Evolutionary conservation across 768 basidiomycete species (phyloP), one percentile per base, ranked within the genome.

Genomic region (Neoboletus subvelutipes): DNA sequence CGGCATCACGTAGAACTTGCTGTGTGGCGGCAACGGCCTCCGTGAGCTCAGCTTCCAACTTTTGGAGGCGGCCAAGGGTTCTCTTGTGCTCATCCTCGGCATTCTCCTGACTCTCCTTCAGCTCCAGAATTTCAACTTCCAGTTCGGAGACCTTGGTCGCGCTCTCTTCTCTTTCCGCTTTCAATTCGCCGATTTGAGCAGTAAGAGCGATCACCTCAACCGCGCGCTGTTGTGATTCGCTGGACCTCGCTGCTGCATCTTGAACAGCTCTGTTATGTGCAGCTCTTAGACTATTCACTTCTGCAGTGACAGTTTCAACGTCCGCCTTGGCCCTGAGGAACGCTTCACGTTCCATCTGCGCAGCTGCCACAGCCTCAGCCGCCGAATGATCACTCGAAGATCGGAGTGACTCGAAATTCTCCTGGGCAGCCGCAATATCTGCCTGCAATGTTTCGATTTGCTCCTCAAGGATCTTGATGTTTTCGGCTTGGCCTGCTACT

Each of bases 61-160:
- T 60, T 57, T 80, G 78, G 31, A 88, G 73, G 45, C 73, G 80
- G 12, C 73, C 69, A 39, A 79, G 64, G 12, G 78, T 69, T 57
- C 75, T 74, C 45, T 73, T 75, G 49, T 79, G 82, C 31, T 79
- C 79, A 54, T 90, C 90, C 63, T 88, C 85, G 7, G 79, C 74
- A 20, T 71, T 71, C 62, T 92, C 91, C 58, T 83, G 82, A 41
- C 76, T 76, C 67, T 94, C 91, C 69, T 80, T 89, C 57, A 87
- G 65, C 72, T 93, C 91, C 55, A 92, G 71, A 41, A 92, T 79
- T 67, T 93, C 90, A 49, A 94, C 75, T 74, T 94, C 92, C 26
- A 92, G 76, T 64, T 94, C 91, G 0, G 88, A 90, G 5, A 92
- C 75, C 71, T 85, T 90, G 65, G 74, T 77, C 10, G 85, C 81